Evolutionary conservation across 1,284 basidiomycete genomes (phyloP).

Genomic region (Leccinum insolens): DNA sequence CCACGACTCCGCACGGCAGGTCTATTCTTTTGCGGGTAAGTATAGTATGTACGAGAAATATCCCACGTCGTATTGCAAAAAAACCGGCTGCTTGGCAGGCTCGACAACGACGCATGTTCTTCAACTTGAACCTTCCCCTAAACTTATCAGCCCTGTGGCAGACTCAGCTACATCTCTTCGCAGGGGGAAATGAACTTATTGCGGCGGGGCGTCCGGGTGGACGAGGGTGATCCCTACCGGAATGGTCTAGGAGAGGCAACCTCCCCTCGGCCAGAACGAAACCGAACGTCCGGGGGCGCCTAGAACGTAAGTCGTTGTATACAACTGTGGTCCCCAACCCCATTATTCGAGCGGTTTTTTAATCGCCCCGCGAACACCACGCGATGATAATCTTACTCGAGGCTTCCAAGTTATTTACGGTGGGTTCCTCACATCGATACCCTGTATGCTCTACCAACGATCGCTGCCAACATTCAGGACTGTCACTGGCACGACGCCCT

Average conservation of each 20-base stretch:
- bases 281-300: neutral
- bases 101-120: neutral
- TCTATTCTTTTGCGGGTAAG: neutral
- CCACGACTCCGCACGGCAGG: too few species aligned
- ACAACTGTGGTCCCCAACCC: neutral
- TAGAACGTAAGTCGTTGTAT: neutral
- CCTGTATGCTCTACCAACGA: neutral
- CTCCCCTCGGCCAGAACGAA: neutral
- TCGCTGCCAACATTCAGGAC: neutral
- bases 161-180: neutral
- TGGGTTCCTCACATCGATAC: neutral
- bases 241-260: neutral
- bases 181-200: neutral
- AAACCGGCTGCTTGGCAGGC: neutral
- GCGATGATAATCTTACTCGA: neutral
- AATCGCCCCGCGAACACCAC: neutral
- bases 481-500: neutral
- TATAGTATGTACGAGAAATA: neutral
- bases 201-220: neutral
- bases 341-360: neutral
- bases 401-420: neutral
- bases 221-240: neutral
- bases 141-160: neutral
- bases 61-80: neutral
- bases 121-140: neutral